These are phyloP conservation scores for Alectoria sarmentosa DNA, from an alignment of 495 filamentous ascomycete species.

Conservation along the genomic window DNA sequence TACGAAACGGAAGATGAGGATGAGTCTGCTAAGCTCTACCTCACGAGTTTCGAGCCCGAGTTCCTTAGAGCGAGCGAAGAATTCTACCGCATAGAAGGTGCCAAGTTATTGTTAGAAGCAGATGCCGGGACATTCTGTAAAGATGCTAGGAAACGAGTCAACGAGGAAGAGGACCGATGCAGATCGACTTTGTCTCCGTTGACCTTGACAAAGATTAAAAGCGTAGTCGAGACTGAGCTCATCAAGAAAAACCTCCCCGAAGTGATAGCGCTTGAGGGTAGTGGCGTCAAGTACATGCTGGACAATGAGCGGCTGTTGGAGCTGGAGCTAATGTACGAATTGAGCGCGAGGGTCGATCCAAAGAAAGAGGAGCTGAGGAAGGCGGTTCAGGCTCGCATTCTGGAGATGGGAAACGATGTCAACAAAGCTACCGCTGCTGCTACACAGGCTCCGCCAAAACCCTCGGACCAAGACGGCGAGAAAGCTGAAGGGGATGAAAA, in stretches of 20 bases:
- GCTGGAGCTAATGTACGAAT: conserved; percentile 65
- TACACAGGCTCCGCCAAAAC: conserved; percentile 28
- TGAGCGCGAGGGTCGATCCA: conserved; percentile 70
- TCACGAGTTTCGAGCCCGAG: conserved; percentile 71
- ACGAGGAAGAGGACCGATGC: conserved; percentile 77
- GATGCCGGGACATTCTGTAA: conserved; percentile 80
- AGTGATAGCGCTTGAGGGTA: conserved; percentile 75
- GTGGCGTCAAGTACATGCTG: conserved; percentile 81
- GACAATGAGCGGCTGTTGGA: conserved; percentile 78
- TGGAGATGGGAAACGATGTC: conserved; percentile 73
- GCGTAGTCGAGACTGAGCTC: conserved; percentile 73
- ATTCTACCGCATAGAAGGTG: conserved; percentile 75
- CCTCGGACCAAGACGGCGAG: conserved; percentile 29
- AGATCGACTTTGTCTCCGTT: conserved; percentile 63
- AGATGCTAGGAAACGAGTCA: conserved; percentile 63
- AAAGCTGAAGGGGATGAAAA: conserved; percentile 32
- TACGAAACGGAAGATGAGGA: conserved; percentile 69
- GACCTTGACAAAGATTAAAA: conserved; percentile 65
- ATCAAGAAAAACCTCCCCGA: conserved; percentile 69
- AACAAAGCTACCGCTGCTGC: conserved; percentile 49
- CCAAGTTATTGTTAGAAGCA: conserved; percentile 61
- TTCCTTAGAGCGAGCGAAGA: conserved; percentile 61
- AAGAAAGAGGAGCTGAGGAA: conserved; percentile 64
- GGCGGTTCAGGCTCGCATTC: conserved; percentile 64
- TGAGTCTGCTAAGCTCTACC: conserved; percentile 67